These are phyloP conservation scores for Botrytis aclada DNA, from an alignment of 2,329 filamentous ascomycete species.

Conservation along the genomic window DNA sequence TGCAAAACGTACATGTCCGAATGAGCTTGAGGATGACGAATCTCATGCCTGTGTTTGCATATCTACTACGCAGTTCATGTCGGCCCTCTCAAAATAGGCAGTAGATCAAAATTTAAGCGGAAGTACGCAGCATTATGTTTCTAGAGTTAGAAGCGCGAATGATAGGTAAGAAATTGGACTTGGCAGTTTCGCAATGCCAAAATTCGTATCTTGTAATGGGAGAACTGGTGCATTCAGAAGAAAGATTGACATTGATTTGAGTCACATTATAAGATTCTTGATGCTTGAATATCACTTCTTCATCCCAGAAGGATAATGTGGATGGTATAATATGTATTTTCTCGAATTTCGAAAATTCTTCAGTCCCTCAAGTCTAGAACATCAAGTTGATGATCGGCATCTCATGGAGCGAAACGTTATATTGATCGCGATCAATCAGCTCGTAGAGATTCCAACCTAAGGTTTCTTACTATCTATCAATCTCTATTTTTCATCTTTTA, in stretches of 20 bases:
- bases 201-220: background rate
- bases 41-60: background rate
- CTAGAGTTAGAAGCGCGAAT: background rate
- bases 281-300: background rate
- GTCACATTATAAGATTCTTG: background rate
- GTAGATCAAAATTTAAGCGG: background rate
- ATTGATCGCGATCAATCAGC: background rate
- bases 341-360: background rate
- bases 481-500: background rate
- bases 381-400: background rate
- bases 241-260: background rate
- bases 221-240: background rate
- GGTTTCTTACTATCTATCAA: too few species aligned
- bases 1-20: background rate
- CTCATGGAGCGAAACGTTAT: background rate
- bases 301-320: background rate
- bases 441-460: background rate
- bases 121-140: background rate
- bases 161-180: background rate
- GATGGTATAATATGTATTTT: background rate
- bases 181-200: background rate
- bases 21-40: slow-evolving; percentile 1
- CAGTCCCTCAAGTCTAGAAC: background rate
- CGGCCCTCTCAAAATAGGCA: background rate
- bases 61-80: background rate